A percentile compares a stretch with the other conserved stretches of the same genome.
phyloP scores from a whole-genome alignment of 805 yeast genomes.

The Nakazawaea molendinolei region DNA sequence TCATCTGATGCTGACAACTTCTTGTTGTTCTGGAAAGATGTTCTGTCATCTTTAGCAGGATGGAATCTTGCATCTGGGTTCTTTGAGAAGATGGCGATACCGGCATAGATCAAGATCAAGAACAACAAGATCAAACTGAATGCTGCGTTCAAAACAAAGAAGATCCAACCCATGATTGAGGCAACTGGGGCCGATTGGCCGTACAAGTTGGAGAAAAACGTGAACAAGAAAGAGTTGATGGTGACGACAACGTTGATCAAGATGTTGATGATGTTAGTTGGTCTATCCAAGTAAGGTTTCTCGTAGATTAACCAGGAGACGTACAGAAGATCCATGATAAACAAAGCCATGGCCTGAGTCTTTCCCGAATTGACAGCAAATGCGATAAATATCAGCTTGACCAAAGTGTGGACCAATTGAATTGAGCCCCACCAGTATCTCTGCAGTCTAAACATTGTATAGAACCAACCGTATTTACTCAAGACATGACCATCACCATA shows the following conservation, averaged over 20 bases:
- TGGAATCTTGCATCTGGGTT: constrained; percentile 87
- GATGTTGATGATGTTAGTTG: constrained; percentile 74
- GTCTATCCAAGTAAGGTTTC: constrained; percentile 74
- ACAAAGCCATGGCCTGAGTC: constrained; percentile 71
- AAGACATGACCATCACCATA: constrained; percentile 72
- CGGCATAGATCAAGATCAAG: constrained; percentile 59
- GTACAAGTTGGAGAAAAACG: constrained; percentile 80
- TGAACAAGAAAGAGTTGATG: constrained; percentile 74
- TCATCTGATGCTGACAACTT: constrained; percentile 10
- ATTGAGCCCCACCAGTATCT: constrained; percentile 81
- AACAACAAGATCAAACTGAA: constrained; percentile 71
- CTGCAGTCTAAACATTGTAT: constrained; percentile 79
- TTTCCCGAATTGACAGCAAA: constrained; percentile 78
- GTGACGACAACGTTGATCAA: constrained; percentile 66
- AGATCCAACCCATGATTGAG: constrained; percentile 88
- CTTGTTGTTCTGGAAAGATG: constrained; percentile 61
- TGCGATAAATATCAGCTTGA: constrained; percentile 69
- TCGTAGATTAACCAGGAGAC: constrained; percentile 54
- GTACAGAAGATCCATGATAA: constrained; percentile 69
- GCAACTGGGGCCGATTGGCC: constrained; percentile 73
- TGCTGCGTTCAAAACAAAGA: constrained; percentile 84
- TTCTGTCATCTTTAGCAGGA: constrained; percentile 88
- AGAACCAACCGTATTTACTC: constrained; percentile 80
- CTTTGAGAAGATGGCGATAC: constrained; percentile 61
- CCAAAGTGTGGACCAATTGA: constrained; percentile 48